phyloP scores from a whole-genome alignment of 73 alveolate species.

The Durusdinium trenchii region DNA sequence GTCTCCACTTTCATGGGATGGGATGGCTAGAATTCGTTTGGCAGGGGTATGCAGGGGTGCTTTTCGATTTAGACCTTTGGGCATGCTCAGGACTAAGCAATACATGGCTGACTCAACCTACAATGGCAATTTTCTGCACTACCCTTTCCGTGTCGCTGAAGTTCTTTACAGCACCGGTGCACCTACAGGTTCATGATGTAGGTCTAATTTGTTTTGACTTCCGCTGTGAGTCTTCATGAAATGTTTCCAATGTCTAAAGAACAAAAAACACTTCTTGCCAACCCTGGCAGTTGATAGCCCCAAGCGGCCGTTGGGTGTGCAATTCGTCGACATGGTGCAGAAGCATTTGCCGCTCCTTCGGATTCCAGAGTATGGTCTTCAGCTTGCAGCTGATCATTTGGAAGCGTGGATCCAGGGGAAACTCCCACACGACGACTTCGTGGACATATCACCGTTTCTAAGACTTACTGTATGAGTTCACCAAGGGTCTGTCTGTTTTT shows the following conservation, averaged over 20 bases:
- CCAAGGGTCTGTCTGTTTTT: too few species aligned
- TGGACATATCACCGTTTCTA: not conserved
- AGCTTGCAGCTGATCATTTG: not conserved
- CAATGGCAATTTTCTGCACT: conserved; percentile 2
- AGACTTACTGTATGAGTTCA: too few species aligned
- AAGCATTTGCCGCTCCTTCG: not conserved
- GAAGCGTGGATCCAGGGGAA: not conserved
- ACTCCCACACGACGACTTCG: not conserved
- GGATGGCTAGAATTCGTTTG: not conserved
- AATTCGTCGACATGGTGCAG: not conserved
- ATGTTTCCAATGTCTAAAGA: too few species aligned
- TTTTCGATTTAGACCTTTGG: too few species aligned
- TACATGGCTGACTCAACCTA: not conserved
- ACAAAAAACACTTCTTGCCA: too few species aligned
- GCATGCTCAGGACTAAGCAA: not conserved
- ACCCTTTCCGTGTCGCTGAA: not conserved
- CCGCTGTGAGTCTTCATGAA: too few species aligned
- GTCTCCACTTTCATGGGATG: not conserved
- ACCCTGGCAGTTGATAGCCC: conserved; percentile 11
- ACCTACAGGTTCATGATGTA: not conserved
- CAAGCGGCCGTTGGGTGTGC: not conserved
- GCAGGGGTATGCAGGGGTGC: too few species aligned
- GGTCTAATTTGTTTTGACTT: too few species aligned
- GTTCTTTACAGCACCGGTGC: not conserved
- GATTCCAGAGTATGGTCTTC: not conserved